These are phyloP conservation scores for Saposhnikovia divaricata DNA, from an alignment of 129 eudicot species.

Conservation along the genomic window DNA sequence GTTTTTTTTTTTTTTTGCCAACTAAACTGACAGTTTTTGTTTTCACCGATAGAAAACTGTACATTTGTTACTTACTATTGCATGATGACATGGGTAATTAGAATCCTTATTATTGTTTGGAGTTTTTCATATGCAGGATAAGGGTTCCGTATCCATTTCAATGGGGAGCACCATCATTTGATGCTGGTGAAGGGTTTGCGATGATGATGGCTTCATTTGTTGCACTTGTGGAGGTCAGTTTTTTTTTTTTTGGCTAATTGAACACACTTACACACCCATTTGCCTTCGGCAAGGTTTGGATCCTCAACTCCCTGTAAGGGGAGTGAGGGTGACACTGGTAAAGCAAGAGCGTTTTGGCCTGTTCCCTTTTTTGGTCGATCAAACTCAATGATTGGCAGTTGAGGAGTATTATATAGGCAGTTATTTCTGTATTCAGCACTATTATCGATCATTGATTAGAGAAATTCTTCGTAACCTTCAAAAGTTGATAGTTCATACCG, in stretches of 20 bases:
- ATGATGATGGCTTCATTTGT: constrained; percentile 59
- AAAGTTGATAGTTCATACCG: neutral
- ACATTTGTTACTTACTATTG: neutral
- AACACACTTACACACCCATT: neutral
- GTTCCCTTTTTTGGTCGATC: neutral
- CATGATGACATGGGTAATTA: neutral
- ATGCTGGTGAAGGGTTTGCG: constrained; percentile 43
- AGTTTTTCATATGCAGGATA: constrained; percentile 28
- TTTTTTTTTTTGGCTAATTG: neutral
- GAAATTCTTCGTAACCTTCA: neutral
- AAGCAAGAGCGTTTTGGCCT: neutral
- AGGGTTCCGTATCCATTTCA: constrained; percentile 54
- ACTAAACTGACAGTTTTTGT: neutral
- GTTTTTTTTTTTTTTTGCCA: neutral
- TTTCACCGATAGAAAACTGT: neutral
- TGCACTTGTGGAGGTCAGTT: constrained; percentile 52
- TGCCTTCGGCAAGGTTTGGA: neutral
- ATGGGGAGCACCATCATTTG: constrained; percentile 56
- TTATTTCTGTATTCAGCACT: neutral
- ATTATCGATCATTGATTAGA: neutral
- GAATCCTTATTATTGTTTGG: neutral
- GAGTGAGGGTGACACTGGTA: neutral
- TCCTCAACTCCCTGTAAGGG: neutral
- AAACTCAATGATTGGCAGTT: neutral
- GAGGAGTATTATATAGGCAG: neutral